Evolutionary conservation across 73 alveolate genomes (phyloP).

Genomic region (Paraurostyla sp.): DNA sequence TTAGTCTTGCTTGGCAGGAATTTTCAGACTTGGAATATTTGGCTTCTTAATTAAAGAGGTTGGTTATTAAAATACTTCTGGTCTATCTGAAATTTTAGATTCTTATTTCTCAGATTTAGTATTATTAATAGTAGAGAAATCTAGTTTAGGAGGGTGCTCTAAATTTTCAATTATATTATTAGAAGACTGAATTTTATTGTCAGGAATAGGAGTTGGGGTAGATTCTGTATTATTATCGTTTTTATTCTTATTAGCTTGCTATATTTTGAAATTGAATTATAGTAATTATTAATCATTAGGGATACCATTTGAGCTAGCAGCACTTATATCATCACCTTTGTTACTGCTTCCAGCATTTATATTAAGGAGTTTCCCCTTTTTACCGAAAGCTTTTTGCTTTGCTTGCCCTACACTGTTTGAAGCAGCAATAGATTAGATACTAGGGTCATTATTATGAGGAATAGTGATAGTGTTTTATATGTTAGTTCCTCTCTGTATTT

Average conservation of each 20-base stretch:
- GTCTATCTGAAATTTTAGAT: too few species aligned
- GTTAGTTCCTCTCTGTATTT: background rate
- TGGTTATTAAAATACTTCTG: too few species aligned
- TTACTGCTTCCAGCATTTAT: conserved; percentile 42
- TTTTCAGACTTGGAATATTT: conserved; percentile 41
- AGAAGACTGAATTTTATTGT: too few species aligned
- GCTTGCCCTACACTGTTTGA: background rate
- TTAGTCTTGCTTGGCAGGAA: conserved; percentile 45
- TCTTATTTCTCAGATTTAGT: conserved; percentile 43
- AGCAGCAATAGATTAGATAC: background rate
- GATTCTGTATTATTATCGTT: background rate
- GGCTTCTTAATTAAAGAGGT: conserved; percentile 17
- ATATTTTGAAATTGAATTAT: conserved; percentile 39
- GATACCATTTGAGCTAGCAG: background rate
- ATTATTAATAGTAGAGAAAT: background rate
- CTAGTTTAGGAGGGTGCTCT: too few species aligned
- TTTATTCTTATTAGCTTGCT: conserved; percentile 13
- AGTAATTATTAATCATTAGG: conserved; percentile 7
- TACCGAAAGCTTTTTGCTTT: conserved; percentile 17
- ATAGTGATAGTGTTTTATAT: background rate
- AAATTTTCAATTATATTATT: too few species aligned
- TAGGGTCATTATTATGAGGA: background rate
- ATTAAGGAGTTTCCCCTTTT: conserved; percentile 47
- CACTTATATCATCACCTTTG: conserved; percentile 53
- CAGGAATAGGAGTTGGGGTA: too few species aligned